phyloP scores from a whole-genome alignment of 2,329 filamentous ascomycete species.

The Pezicula radicicola region DNA sequence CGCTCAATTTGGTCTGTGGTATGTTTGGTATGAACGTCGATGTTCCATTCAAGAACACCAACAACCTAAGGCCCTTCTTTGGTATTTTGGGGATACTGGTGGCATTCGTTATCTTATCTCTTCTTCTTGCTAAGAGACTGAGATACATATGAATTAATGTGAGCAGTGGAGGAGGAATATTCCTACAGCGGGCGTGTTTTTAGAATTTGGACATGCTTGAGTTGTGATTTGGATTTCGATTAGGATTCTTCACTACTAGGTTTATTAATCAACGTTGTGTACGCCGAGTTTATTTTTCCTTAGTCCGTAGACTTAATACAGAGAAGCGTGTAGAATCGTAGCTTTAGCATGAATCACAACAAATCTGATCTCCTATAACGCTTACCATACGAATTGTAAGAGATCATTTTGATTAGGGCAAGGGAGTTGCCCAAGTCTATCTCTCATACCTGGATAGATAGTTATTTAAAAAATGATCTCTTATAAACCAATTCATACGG shows the following conservation, averaged over 20 bases:
- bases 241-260: too few relatives aligned
- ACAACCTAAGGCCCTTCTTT: conserved; percentile 53
- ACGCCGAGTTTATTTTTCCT: not conserved
- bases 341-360: too few relatives aligned
- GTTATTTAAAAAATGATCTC: too few relatives aligned
- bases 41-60: conserved; percentile 58
- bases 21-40: conserved; percentile 84
- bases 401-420: too few relatives aligned
- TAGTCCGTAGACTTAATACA: too few relatives aligned
- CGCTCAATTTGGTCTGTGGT: conserved; percentile 81
- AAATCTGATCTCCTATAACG: too few relatives aligned
- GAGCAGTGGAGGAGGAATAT: not conserved
- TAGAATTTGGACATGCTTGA: not conserved
- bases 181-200: not conserved
- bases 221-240: not conserved
- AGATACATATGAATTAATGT: conserved; percentile 22
- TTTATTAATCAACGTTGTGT: not conserved
- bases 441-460: too few relatives aligned
- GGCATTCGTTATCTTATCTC: conserved; percentile 37
- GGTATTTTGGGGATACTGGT: conserved; percentile 56
- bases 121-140: conserved; percentile 21
- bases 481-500: too few relatives aligned
- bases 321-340: too few relatives aligned
- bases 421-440: too few relatives aligned
- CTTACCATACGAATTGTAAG: too few relatives aligned